Evolutionary conservation across 192 early-diverging fungal species (phyloP).

Genomic region (Linnemannia schmuckeri): DNA sequence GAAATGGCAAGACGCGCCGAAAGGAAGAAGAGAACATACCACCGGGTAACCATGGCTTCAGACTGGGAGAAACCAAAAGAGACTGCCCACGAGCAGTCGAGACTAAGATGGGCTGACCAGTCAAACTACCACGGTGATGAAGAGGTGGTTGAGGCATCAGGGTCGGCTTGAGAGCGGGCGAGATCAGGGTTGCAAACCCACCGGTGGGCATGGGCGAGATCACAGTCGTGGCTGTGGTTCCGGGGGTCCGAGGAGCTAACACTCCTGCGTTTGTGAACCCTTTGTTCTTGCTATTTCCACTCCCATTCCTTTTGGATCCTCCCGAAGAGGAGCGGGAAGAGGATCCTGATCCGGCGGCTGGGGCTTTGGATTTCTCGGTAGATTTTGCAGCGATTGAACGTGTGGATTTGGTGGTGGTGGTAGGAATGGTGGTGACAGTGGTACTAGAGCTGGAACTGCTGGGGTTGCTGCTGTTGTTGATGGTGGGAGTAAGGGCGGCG

Average conservation of each 20-base stretch:
- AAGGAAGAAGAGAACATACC: neutral
- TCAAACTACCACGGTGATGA: constrained; percentile 37
- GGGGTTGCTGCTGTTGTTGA: neutral
- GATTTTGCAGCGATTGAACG: neutral
- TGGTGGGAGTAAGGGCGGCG: neutral
- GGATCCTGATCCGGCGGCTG: neutral
- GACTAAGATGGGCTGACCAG: constrained; percentile 24
- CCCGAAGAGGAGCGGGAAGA: neutral
- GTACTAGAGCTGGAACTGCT: neutral
- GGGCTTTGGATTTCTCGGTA: neutral
- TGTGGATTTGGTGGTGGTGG: neutral
- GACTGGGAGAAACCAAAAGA: constrained; percentile 56
- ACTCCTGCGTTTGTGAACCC: constrained; percentile 14
- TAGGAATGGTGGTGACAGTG: neutral
- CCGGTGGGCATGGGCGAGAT: constrained; percentile 28
- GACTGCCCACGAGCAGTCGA: neutral
- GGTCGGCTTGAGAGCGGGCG: constrained; percentile 40
- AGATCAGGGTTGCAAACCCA: constrained; percentile 28
- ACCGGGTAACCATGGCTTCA: constrained; percentile 60
- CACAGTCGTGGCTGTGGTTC: neutral
- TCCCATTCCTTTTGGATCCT: constrained; percentile 2
- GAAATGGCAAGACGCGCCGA: neutral
- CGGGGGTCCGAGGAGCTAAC: constrained; percentile 33
- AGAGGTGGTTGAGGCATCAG: constrained; percentile 43
- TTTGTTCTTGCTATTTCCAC: neutral